phyloP scores from a whole-genome alignment of 352 stramenopile genomes.

The Phytophthora rubi region DNA sequence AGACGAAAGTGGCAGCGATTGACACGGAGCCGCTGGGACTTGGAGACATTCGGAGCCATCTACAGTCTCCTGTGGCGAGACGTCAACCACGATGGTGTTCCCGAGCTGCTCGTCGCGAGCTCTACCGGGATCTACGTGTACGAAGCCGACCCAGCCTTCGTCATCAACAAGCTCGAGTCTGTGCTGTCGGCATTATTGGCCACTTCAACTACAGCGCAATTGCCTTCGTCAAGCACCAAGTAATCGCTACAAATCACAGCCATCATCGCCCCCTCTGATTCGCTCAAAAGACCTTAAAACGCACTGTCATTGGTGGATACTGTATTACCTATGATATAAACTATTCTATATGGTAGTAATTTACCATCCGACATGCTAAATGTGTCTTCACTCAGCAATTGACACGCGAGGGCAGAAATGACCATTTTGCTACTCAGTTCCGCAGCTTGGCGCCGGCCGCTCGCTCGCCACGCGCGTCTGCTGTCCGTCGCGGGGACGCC shows the following conservation, averaged over 20 bases:
- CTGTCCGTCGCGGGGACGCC: conserved; percentile 32
- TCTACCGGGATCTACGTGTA: conserved; percentile 75
- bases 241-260: conserved; percentile 21
- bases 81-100: conserved; percentile 68
- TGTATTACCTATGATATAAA: background rate
- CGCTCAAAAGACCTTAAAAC: background rate
- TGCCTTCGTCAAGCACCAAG: background rate
- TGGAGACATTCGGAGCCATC: conserved; percentile 70
- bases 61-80: conserved; percentile 78
- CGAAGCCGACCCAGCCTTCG: conserved; percentile 53
- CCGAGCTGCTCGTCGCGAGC: conserved; percentile 68
- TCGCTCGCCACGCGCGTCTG: conserved; percentile 26
- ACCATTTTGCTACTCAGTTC: conserved; percentile 20
- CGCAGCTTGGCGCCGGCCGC: conserved; percentile 5
- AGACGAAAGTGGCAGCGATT: conserved; percentile 48
- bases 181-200: conserved; percentile 31
- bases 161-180: conserved; percentile 41
- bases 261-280: conserved; percentile 21
- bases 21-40: conserved; percentile 38
- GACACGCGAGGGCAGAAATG: conserved; percentile 15
- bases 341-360: conserved; percentile 20
- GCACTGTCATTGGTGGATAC: conserved; percentile 14
- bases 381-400: conserved; percentile 27
- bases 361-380: conserved; percentile 18
- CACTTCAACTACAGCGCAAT: background rate